Base-by-base conservation (phyloP, 495 filamentous ascomycete genomes). In the Polyplosphaeria fusca region DNA sequence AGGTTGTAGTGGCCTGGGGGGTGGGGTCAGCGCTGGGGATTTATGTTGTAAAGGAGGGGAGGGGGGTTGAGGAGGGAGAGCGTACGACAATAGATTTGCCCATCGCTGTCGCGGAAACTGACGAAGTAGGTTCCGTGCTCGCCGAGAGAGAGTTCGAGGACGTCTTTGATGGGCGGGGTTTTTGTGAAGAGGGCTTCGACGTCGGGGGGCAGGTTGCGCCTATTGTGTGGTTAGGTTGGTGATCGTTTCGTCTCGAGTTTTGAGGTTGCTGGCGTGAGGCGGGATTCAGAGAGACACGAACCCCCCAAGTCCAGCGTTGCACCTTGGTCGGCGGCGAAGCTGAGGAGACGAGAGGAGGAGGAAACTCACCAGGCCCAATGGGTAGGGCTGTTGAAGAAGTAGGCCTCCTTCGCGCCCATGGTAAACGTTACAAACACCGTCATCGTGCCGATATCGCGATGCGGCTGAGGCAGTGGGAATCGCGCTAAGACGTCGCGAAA, bases 361-460 rank as follows among this genome's bases (percentile, higher is more conserved):
- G 32, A n/a, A 24, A 40, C 56, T 47, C 51, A 64, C 61, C 61
- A 44, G 14, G 56, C 61, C 61, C 61, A 64, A 43, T 60, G 61
- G 23, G 55, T 60, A 14, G 61, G 61, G 27, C 50, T 55, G 25
- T 60, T 64, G 25, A 64, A 64, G 39, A 64, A 60, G 47, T 64
- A 64, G 0, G 45, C 37, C 16, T 64, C 56, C n/a, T 64, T 60
- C 35, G 50, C 19, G 13, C 61, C 61, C 55, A 64, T 51, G 14
- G 42, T 20, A 37, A 64, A 64, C 2, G 35, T 60, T 1, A 64
- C 55, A 22, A 50, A 50, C 13, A 59, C 52, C 45, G 54, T 48
- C 60, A 54, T 58, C 1, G n/a, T 35, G 30, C 7, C 14, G 30
- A 14, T 7, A 14, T 7, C 14, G 30, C 7, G 30, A 14, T 35